Evolutionary conservation across 192 early-diverging fungal genomes (phyloP).

Genomic region (Entomortierella lignicola): DNA sequence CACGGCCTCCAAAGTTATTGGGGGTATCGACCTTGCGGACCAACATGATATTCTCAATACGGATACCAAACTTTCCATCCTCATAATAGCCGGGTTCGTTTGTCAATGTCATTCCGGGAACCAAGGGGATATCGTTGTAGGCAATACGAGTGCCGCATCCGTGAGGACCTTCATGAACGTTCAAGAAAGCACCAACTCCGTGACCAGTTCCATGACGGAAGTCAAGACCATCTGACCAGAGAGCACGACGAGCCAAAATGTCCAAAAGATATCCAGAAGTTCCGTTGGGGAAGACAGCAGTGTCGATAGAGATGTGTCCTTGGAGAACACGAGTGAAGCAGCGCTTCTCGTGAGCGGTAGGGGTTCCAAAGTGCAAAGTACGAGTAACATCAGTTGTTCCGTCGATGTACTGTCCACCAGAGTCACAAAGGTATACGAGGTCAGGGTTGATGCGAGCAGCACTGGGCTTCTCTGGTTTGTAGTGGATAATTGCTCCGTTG

Average conservation of each 20-base stretch:
- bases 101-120: slow-evolving; percentile 94
- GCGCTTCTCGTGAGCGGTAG: slow-evolving; percentile 86
- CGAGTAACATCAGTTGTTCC: slow-evolving; percentile 99
- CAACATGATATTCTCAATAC: slow-evolving; percentile 95
- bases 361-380: slow-evolving; percentile 90
- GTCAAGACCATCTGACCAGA: slow-evolving; percentile 95
- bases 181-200: slow-evolving; percentile 95
- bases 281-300: slow-evolving; percentile 88
- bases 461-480: slow-evolving; percentile 86
- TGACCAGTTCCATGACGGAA: slow-evolving; percentile 98
- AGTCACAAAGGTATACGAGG: slow-evolving; percentile 94
- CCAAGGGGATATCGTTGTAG: slow-evolving; percentile 81
- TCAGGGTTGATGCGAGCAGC: slow-evolving; percentile 80
- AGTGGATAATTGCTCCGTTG: slow-evolving; percentile 99
- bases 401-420: slow-evolving; percentile 95
- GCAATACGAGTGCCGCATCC: slow-evolving; percentile 85
- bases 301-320: slow-evolving; percentile 95
- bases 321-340: slow-evolving; percentile 98
- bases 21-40: slow-evolving; percentile 78
- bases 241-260: slow-evolving; percentile 82
- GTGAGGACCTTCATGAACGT: slow-evolving; percentile 97
- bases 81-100: slow-evolving; percentile 99
- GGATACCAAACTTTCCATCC: slow-evolving; percentile 96
- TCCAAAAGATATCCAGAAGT: slow-evolving; percentile 93
- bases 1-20: slow-evolving; percentile 86